These are phyloP conservation scores for Hsuehochloa calcarea DNA, from an alignment of 176 grass and related monocot genomes.

Conservation along the genomic window DNA sequence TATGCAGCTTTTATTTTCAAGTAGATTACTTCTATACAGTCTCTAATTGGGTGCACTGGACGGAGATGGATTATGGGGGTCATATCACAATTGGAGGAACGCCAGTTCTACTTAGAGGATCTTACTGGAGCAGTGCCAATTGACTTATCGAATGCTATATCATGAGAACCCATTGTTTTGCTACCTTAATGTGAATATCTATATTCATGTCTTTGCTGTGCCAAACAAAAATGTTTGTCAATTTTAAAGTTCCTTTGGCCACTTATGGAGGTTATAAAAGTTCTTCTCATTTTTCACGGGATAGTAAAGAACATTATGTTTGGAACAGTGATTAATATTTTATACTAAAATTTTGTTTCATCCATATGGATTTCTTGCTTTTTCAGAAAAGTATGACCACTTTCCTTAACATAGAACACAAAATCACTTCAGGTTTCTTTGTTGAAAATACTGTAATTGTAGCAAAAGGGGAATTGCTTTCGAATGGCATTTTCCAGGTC, in stretches of 20 bases:
- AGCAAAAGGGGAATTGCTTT: conserved; percentile 82
- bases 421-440: conserved; percentile 92
- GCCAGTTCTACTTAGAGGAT: conserved; percentile 91
- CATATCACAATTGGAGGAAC: conserved; percentile 90
- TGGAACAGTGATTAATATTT: neutral
- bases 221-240: neutral
- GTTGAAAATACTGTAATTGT: conserved; percentile 89
- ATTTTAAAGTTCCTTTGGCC: neutral
- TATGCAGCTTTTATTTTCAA: neutral
- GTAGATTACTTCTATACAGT: conserved; percentile 90
- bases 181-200: neutral
- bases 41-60: conserved; percentile 83
- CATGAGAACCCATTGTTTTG: conserved; percentile 34
- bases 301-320: neutral
- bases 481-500: conserved; percentile 87
- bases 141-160: conserved; percentile 83
- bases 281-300: neutral
- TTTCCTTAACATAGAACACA: conserved; percentile 82
- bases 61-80: conserved; percentile 97
- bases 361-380: neutral
- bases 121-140: conserved; percentile 88
- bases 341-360: neutral
- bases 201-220: neutral
- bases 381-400: neutral
- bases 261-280: neutral